A percentile compares a stretch with the other conserved stretches of the same genome.
These are phyloP conservation scores for Gautieria morchelliformis DNA, from an alignment of 768 basidiomycete genomes.

Conservation along the genomic window DNA sequence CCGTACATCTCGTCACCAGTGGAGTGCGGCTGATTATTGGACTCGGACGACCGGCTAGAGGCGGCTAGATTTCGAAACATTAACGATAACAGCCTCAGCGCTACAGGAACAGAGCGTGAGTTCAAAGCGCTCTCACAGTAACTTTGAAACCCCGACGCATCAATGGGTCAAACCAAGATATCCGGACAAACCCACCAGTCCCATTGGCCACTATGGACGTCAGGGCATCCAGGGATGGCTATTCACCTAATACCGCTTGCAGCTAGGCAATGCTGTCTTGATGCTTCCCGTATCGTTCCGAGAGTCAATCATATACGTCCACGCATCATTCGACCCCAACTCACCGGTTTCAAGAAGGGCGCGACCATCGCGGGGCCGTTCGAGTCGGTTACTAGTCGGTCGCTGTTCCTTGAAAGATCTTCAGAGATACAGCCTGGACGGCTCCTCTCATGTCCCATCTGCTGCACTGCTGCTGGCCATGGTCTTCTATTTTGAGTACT, in stretches of 20 bases:
- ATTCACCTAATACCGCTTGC: not conserved
- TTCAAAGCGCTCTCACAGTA: conserved; percentile 4
- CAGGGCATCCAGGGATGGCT: not conserved
- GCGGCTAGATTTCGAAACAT: conserved; percentile 4
- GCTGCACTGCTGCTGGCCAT: no score
- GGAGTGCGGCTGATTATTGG: conserved; percentile 6
- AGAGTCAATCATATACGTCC: not conserved
- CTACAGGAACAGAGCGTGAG: not conserved
- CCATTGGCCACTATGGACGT: not conserved
- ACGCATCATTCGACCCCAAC: not conserved
- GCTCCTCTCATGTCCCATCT: no score
- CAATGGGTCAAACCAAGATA: not conserved
- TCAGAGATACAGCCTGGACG: no score
- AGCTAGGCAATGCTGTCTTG: not conserved
- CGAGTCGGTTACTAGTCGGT: not conserved
- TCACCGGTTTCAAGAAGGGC: not conserved
- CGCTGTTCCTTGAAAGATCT: no score
- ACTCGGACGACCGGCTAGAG: not conserved
- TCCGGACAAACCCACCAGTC: not conserved
- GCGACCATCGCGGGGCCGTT: not conserved
- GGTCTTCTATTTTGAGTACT: no score
- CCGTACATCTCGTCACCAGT: conserved; percentile 9
- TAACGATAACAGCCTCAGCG: conserved; percentile 9
- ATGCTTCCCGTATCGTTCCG: not conserved
- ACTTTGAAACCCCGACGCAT: conserved; percentile 1